Evolutionary conservation across 495 filamentous ascomycete genomes (phyloP).

Genomic region (Aspergillus sparsus): DNA sequence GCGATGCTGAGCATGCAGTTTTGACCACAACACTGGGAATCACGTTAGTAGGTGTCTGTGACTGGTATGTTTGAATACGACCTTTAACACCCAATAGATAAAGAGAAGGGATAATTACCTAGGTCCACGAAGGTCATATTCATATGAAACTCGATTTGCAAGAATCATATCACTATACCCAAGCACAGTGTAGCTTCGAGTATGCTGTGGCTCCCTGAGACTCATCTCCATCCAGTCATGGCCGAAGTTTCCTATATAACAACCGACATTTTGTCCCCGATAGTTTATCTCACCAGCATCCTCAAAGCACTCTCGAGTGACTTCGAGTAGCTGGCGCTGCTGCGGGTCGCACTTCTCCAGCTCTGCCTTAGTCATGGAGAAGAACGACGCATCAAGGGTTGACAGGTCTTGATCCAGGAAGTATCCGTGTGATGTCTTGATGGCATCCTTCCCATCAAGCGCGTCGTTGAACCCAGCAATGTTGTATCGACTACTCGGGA

Average conservation of each 20-base stretch:
- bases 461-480: background rate
- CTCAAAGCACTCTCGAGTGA: background rate
- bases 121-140: background rate
- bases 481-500: background rate
- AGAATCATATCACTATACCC: background rate
- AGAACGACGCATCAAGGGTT: background rate
- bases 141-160: background rate
- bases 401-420: background rate
- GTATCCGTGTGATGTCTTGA: background rate
- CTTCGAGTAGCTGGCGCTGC: background rate
- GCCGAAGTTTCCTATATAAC: background rate
- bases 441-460: background rate
- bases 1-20: conserved; percentile 41
- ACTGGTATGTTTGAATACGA: no score
- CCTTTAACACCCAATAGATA: no score
- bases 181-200: background rate
- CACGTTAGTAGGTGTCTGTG: no score
- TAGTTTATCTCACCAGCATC: background rate
- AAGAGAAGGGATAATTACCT: no score
- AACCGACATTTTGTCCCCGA: background rate
- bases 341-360: background rate
- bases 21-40: conserved; percentile 31
- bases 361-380: background rate
- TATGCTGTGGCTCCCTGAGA: background rate
- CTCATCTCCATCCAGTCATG: background rate